A percentile compares a stretch with the other conserved stretches of the same genome.
Evolutionary conservation across 129 eudicot genomes (phyloP).

Genomic region (Mikania micrantha): DNA sequence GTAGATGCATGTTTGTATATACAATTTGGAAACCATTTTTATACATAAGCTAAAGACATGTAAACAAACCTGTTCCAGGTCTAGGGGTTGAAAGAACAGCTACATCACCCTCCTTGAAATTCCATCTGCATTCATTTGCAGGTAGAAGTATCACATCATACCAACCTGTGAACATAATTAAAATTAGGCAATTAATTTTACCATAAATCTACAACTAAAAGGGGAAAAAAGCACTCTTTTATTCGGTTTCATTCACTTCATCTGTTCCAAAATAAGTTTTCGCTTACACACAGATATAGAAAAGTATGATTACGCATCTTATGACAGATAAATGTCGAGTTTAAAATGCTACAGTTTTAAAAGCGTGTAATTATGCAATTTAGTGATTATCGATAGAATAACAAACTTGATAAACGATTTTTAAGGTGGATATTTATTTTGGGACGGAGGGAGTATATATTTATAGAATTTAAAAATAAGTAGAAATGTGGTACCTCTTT

Average conservation of each 20-base stretch:
- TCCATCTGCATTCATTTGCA: conserved; percentile 71
- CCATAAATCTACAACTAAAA: background rate
- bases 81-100: conserved; percentile 89
- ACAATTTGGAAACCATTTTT: background rate
- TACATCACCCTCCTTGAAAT: conserved; percentile 95
- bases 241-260: background rate
- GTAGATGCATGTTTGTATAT: background rate
- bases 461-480: background rate
- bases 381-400: background rate
- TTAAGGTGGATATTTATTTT: background rate
- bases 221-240: background rate
- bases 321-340: background rate
- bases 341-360: background rate
- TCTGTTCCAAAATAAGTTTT: background rate
- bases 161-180: conserved; percentile 59
- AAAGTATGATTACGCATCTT: background rate
- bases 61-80: conserved; percentile 74
- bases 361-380: background rate
- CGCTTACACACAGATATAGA: background rate
- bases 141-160: conserved; percentile 82
- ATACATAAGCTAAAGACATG: background rate
- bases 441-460: background rate
- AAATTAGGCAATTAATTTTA: background rate
- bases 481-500: conserved; percentile 55
- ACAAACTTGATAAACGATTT: background rate